Percentiles rank a stretch among this genome's conserved stretches.
Evolutionary conservation across 2,329 filamentous ascomycete genomes (phyloP).

Genomic region (Hymenoscyphus scutula): DNA sequence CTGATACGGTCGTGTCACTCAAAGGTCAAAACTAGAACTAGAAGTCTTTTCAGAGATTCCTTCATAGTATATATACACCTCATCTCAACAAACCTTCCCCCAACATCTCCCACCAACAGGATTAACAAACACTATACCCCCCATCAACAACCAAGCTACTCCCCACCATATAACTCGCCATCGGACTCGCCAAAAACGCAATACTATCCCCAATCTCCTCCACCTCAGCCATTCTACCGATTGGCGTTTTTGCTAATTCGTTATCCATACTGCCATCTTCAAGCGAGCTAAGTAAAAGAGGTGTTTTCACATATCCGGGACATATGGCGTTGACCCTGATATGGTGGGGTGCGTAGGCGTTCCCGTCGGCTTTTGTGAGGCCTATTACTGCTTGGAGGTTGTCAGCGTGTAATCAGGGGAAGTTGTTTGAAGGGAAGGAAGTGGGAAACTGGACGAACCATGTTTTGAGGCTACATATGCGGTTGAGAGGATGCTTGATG

Average conservation of each 20-base stretch:
- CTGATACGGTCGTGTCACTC: too few relatives aligned
- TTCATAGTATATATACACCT: too few relatives aligned
- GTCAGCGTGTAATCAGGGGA: not conserved
- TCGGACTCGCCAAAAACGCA: slow-evolving; percentile 49
- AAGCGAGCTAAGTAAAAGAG: slow-evolving; percentile 36
- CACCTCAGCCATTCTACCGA: slow-evolving; percentile 46
- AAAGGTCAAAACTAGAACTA: too few relatives aligned
- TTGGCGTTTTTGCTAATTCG: slow-evolving; percentile 46
- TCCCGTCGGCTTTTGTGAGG: slow-evolving; percentile 42
- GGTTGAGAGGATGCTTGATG: slow-evolving; percentile 39
- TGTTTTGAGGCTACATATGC: slow-evolving; percentile 54
- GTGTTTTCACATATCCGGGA: slow-evolving; percentile 49
- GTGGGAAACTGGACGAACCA: slow-evolving; percentile 32
- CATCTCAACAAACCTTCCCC: too few relatives aligned
- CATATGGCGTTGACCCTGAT: slow-evolving; percentile 63
- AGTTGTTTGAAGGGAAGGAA: not conserved
- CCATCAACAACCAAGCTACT: slow-evolving; percentile 48
- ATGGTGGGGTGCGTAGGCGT: slow-evolving; percentile 48
- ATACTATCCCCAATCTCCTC: slow-evolving; percentile 56
- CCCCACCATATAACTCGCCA: slow-evolving; percentile 54
- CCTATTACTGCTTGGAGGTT: slow-evolving; percentile 10
- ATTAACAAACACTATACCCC: slow-evolving; percentile 36
- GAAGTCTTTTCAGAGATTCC: too few relatives aligned
- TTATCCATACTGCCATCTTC: slow-evolving; percentile 35
- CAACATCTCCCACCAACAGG: too few relatives aligned